Conservation (phyloP, 192 early-diverging fungal genomes). For the Obelidium mucronatum region DNA sequence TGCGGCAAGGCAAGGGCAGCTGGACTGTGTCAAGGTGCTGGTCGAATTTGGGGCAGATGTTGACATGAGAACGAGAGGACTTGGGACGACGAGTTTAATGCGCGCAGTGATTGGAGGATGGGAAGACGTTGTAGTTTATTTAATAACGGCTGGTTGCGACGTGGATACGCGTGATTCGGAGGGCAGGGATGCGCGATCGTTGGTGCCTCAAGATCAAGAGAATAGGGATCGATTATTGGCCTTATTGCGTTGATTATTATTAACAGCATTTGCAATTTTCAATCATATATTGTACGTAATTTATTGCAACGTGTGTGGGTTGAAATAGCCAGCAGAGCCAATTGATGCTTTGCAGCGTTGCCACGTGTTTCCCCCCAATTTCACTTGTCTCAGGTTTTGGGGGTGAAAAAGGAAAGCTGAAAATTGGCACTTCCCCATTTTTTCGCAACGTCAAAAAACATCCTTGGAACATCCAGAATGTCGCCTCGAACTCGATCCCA, state of each 20-base stretch:
- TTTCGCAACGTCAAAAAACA: not conserved
- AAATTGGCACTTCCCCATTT: not conserved
- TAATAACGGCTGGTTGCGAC: not conserved
- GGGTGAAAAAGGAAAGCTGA: not conserved
- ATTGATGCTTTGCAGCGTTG: no score
- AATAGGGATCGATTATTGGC: no score
- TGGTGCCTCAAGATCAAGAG: no score
- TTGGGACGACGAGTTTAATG: conserved; percentile 25
- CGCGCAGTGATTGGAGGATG: conserved; percentile 12
- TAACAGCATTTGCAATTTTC: no score
- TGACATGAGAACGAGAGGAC: conserved; percentile 1
- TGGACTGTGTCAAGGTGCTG: conserved; percentile 10
- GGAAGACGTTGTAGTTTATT: not conserved
- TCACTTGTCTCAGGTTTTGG: not conserved
- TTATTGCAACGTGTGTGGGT: no score
- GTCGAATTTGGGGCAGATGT: conserved; percentile 1
- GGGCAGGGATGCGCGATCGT: not conserved
- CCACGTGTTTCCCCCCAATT: no score
- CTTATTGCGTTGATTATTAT: no score
- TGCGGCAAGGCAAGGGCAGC: conserved; percentile 7
- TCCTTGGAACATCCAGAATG: not conserved
- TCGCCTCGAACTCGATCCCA: not conserved
- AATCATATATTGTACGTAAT: no score
- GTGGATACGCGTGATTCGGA: not conserved
- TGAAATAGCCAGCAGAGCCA: no score